These are phyloP conservation scores for Lentithecium fluviatile DNA, from an alignment of 495 filamentous ascomycete species.

Conservation along the genomic window DNA sequence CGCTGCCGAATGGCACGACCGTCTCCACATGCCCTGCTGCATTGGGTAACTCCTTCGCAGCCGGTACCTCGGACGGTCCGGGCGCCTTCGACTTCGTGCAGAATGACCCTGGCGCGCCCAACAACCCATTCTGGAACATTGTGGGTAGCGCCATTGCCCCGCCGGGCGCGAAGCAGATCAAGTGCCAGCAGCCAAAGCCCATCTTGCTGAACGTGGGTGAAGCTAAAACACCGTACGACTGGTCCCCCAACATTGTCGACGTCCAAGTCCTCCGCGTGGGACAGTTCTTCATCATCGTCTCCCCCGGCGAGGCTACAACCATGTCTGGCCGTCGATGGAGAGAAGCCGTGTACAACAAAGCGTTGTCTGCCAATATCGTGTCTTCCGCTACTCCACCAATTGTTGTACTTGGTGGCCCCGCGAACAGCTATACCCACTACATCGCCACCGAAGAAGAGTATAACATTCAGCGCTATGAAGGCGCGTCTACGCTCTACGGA, in stretches of 20 bases:
- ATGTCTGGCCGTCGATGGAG: conserved; percentile 96
- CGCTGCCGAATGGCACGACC: conserved; percentile 69
- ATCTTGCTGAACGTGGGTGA: conserved; percentile 89
- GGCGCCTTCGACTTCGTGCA: conserved; percentile 95
- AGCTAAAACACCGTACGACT: conserved; percentile 74
- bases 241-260: conserved; percentile 92
- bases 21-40: conserved; percentile 85
- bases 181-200: conserved; percentile 81
- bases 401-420: conserved; percentile 87
- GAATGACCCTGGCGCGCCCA: conserved; percentile 68
- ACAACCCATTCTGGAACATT: conserved; percentile 79
- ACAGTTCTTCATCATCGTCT: conserved; percentile 82
- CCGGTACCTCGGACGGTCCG: conserved; percentile 90
- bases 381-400: conserved; percentile 51
- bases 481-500: conserved; percentile 90
- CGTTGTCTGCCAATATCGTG: conserved; percentile 49
- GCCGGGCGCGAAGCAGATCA: conserved; percentile 67
- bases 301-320: conserved; percentile 87
- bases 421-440: conserved; percentile 96
- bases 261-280: conserved; percentile 86
- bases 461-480: conserved; percentile 86
- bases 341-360: conserved; percentile 63
- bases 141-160: conserved; percentile 70
- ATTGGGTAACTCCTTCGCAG: conserved; percentile 89
- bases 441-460: conserved; percentile 94